Base-by-base conservation (phyloP, 1,284 basidiomycete genomes). In the Cutaneotrichosporon sp. region DNA sequence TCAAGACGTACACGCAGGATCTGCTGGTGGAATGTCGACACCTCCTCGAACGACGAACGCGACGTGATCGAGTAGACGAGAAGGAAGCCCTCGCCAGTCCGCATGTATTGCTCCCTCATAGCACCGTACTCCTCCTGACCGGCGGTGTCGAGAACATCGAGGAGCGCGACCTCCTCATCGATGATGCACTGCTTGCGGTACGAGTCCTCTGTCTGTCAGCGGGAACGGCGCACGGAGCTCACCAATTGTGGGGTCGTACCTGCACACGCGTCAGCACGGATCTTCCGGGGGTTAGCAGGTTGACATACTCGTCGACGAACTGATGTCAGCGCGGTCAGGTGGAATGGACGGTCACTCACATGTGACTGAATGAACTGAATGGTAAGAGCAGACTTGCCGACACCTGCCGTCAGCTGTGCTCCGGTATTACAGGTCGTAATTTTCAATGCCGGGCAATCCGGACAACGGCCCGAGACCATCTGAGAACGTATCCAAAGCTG, bases 101-200 rank as follows among this genome's bases (percentile, higher is more conserved):
- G 59, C 71, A 74, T 74, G 58, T 75, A 75, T 57, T 76, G 74
- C 52, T 76, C 74, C 49, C 74, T 61, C 74, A 76, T 76, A 4
- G 74, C 74, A 25, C 88, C 90, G 74, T 98, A 99, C 80, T 98
- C 94, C 76, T 99, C 94, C 76, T 99, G 94, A 42, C 94, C 94
- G 45, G 96, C 96, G 4, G 96, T 98, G 78, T 98, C 94, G 61
- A 99, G 83, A 48, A 99, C 93, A 70, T 99, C 94, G 52, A 99
- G 84, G 49, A 97, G 79, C 2, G 94, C 94, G 22, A 97, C 91
- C 76, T 98, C 96, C 33, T 97, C 94, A 75, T 98, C 94, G 62
- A 99, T 96, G 42, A 92, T 86, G 64, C 90, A 92, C 74, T 94
- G 91, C 75, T 96, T 97, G 63, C 91, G 82, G 78, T 94, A 94